These are phyloP conservation scores for Haplosporangium sp. DNA, from an alignment of 371 early-diverging fungal genomes.

Conservation along the genomic window DNA sequence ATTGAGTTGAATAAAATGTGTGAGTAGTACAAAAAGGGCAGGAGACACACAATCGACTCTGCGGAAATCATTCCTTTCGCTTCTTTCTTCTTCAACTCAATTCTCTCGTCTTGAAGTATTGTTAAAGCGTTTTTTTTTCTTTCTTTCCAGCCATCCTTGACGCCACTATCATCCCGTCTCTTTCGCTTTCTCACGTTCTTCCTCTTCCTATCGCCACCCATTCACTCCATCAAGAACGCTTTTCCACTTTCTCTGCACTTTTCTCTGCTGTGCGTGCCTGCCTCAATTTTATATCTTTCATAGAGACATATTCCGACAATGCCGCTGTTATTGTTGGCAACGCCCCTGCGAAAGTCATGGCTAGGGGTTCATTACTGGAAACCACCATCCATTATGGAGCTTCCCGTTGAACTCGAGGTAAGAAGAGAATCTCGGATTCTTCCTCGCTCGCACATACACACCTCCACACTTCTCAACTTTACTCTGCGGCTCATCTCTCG, in stretches of 20 bases:
- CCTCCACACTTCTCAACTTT: neutral
- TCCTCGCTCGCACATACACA: neutral
- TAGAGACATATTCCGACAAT: neutral
- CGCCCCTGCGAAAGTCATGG: conserved; percentile 25
- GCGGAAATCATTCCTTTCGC: too few relatives aligned
- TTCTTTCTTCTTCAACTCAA: neutral
- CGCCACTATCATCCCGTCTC: neutral
- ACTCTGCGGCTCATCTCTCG: neutral
- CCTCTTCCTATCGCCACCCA: neutral
- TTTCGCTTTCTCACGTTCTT: neutral
- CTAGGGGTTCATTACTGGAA: conserved; percentile 27
- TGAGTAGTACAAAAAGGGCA: too few relatives aligned
- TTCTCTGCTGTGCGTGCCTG: neutral
- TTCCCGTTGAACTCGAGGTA: conserved; percentile 33
- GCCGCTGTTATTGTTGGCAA: conserved; percentile 17
- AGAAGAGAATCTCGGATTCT: neutral
- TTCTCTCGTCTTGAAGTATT: neutral
- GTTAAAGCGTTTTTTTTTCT: neutral
- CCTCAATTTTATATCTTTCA: neutral
- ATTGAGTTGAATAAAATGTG: too few relatives aligned
- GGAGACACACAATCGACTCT: too few relatives aligned
- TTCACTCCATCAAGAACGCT: neutral
- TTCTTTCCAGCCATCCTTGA: neutral
- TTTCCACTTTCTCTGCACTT: neutral
- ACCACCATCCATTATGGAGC: conserved; percentile 22